Evolutionary conservation across 495 filamentous ascomycete species (phyloP), one percentile per base, ranked within the genome.

Genomic region (Amorphotheca resinae): DNA sequence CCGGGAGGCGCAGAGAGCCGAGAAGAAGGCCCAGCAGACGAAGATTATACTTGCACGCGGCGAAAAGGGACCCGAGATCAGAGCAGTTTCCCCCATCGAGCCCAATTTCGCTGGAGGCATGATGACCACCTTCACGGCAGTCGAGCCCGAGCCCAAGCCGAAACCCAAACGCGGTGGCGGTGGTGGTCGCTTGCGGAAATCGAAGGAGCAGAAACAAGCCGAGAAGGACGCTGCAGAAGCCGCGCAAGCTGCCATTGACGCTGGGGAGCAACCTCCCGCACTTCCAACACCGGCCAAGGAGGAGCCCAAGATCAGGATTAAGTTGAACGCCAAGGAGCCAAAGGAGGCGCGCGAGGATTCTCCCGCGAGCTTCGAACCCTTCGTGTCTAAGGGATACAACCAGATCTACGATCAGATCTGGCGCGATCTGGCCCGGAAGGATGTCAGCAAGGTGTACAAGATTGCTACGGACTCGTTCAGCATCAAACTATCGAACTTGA

Each of bases 381-480:
- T 82, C 64, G 81, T 80, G 48, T 87, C 86, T 25, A 93, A 95
- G 58, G 84, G 84, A 17, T 96, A 91, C 65, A 84, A 88, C 51
- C 88, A 94, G 62, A 91, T 99, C 28, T 95, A 94, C 62, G 91
- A 94, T 55, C 87, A 95, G 64, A 99, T 99, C 50, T 93, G 86
- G 84, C 82, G 87, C 21, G 91, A 99, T 54, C 79, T 96, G 38
- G 85, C 87, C 4, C 75, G 80, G 35, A 95, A 95, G 59, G 87
- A 95, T 59, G 85, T 95, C 49, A 83, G 79, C 49, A 95, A 94
- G 63, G 84, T 94, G 2, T 84, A 73, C 56, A 79, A 87, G 36
- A 73, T 93, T 61, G 93, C 91, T 47, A 74, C 77, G 42, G 76
- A 80, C 35, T 94, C 88, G 0, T 76, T 85, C 26, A 67, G 76